phyloP scores from a whole-genome alignment of 257 asterid species.

The Nicotiana sylvestris region DNA sequence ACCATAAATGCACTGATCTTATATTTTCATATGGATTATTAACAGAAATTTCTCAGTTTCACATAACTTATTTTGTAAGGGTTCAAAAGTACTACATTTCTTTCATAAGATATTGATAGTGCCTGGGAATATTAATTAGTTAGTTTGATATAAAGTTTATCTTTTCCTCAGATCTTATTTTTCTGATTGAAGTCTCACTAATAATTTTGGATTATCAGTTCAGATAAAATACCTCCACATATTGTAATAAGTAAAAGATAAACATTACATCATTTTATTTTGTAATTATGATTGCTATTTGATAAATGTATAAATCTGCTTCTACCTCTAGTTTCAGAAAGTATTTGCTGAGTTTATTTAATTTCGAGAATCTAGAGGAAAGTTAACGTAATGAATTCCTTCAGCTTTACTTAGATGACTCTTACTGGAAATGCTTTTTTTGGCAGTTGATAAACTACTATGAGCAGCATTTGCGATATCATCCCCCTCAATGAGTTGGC shows the following conservation, averaged over 20 bases:
- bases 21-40: neutral
- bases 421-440: neutral
- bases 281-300: neutral
- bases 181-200: neutral
- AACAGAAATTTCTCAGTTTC: neutral
- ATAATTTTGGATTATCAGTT: neutral
- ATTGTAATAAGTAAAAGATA: neutral
- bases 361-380: no score
- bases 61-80: neutral
- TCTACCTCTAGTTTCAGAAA: neutral
- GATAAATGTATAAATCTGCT: neutral
- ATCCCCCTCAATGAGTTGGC: slow-evolving; percentile 28
- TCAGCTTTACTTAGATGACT: neutral
- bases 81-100: neutral
- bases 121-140: neutral
- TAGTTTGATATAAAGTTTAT: neutral
- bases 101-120: neutral
- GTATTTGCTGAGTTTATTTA: neutral
- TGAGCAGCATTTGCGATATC: slow-evolving; percentile 74
- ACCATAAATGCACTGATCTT: neutral
- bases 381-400: neutral
- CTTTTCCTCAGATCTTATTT: neutral
- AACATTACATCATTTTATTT: neutral
- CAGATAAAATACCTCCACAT: neutral
- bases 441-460: slow-evolving; percentile 77